phyloP scores from a whole-genome alignment of 2,329 filamentous ascomycete genomes.

The Cercospora sp. region DNA sequence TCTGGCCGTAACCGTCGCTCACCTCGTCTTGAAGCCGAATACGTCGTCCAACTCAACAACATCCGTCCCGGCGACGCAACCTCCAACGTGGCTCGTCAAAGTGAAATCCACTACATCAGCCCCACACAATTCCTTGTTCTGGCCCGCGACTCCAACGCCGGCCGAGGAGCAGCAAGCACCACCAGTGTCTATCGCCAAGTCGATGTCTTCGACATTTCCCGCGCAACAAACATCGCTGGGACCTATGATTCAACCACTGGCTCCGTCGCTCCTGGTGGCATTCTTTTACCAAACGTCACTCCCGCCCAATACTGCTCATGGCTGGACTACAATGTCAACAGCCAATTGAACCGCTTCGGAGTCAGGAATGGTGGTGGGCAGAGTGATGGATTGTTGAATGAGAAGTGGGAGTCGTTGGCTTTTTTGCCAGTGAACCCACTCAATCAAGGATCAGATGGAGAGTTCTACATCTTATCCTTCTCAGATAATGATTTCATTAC shows the following conservation, averaged over 20 bases:
- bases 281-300: constrained; percentile 56
- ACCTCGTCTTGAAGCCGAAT: constrained; percentile 53
- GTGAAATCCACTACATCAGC: constrained; percentile 66
- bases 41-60: constrained; percentile 59
- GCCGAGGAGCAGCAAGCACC: constrained; percentile 55
- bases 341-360: constrained; percentile 64
- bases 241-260: constrained; percentile 45
- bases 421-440: constrained; percentile 59
- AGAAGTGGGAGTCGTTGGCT: constrained; percentile 74
- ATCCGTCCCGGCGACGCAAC: constrained; percentile 54
- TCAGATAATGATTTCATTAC: constrained; percentile 77
- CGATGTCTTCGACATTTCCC: constrained; percentile 66
- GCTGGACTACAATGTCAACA: constrained; percentile 64
- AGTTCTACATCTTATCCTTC: constrained; percentile 68
- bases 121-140: constrained; percentile 67
- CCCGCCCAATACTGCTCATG: constrained; percentile 64
- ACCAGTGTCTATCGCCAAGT: constrained; percentile 65
- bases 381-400: constrained; percentile 63
- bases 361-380: constrained; percentile 67
- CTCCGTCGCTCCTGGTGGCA: constrained; percentile 53
- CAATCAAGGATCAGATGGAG: constrained; percentile 49
- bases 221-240: constrained; percentile 62
- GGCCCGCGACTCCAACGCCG: constrained; percentile 62
- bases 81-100: constrained; percentile 63
- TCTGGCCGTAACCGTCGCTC: constrained; percentile 38